Base-by-base conservation (phyloP, 345 rosid genomes). In the Salix koriyanagi region DNA sequence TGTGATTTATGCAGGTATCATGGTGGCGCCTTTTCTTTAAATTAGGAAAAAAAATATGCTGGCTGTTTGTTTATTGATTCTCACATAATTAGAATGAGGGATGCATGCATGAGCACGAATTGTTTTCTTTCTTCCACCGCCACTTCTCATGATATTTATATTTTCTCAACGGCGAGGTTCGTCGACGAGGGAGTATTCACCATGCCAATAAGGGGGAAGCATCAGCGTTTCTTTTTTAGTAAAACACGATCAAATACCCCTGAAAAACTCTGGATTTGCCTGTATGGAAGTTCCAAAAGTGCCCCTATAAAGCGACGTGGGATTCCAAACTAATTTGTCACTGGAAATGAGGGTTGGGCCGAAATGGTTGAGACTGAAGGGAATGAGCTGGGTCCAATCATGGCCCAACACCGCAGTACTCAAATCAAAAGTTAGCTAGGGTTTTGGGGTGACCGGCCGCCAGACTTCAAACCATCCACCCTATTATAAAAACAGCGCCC, bases 1-100 rank as follows among this genome's bases (percentile, higher is more conserved):
- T 52, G 60, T 67, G 72, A 36, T 67, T 54, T 68, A 41, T 69
- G 48, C 79, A 69, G 73, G 69, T 61, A 69, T 32, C 61, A 69
- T 64, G 60, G 79, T 28, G 79, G 79, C 48, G 25, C 60, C n/a
- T 77, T 70, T 58, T 52, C 70, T 5, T 70, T 70, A 70, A 75
- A 77, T 70, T 70, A 70, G 69, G 65, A n/a, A 32, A 21, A 30
- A 21, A 44, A 18, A 14, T 21, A 5, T 50, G 25, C 21, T 50
- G 36, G 5, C 26, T 16, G 25, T 9, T 4, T 39, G 25, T 30
- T 52, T 25, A 39, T 73, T 25, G 25, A 23, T 73, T 4, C 25
- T 37, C 67, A 73, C 28, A 48, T 66, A 50, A 50, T 65, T 21
- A 48, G 46, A 41, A 74, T 21, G 50, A 62, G 60, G 21, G 76